A percentile compares a stretch with the other conserved stretches of the same genome.
phyloP scores from a whole-genome alignment of 2,329 filamentous ascomycete species.

The Cladophialophora bantiana region DNA sequence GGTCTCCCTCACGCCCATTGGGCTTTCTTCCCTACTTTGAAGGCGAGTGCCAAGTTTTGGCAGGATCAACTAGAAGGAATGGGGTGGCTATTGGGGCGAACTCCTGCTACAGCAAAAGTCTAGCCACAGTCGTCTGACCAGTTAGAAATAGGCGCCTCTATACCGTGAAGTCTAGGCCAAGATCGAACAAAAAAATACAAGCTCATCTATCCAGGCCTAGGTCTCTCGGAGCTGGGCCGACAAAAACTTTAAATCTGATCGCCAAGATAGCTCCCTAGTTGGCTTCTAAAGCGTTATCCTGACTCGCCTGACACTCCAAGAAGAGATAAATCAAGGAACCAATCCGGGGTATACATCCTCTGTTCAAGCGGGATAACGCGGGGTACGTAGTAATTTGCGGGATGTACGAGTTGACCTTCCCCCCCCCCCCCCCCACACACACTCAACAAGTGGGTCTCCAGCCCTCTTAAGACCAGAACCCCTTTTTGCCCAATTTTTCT shows the following conservation, averaged over 20 bases:
- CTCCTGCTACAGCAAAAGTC: constrained; percentile 7
- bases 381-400: neutral
- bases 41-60: constrained; percentile 38
- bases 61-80: constrained; percentile 38
- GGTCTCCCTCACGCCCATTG: constrained; percentile 46
- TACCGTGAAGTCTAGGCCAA: neutral
- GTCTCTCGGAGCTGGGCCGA: too few relatives aligned
- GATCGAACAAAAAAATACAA: neutral
- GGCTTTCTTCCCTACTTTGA: constrained; percentile 39
- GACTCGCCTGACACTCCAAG: neutral
- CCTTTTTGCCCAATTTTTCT: neutral
- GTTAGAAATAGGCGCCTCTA: neutral
- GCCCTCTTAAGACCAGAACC: neutral
- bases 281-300: neutral
- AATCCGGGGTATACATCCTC: constrained; percentile 4
- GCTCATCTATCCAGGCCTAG: neutral
- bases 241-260: too few relatives aligned
- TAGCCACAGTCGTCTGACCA: neutral
- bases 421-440: neutral
- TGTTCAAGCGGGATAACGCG: constrained; percentile 1
- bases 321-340: neutral
- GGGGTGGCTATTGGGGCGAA: constrained; percentile 34
- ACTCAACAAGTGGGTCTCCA: neutral
- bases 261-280: neutral
- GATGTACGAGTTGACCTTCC: neutral